Conservation (phyloP, 805 yeast species). For the Cyberlindnera mrakii region DNA sequence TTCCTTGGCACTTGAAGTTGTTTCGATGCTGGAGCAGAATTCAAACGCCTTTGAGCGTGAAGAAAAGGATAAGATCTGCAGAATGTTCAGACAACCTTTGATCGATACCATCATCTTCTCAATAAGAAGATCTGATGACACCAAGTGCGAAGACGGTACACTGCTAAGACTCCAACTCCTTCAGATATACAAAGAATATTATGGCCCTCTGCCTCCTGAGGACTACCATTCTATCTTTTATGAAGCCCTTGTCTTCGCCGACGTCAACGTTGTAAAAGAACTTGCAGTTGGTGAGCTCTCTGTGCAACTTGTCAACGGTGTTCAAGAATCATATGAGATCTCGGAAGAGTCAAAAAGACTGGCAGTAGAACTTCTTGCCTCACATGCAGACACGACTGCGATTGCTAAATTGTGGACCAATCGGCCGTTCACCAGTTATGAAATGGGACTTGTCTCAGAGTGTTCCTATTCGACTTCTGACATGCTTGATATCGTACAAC, state of each 20-base stretch:
- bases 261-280: neutral
- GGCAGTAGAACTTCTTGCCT: constrained; percentile 1
- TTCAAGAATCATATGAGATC: neutral
- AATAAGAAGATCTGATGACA: constrained; percentile 1
- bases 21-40: neutral
- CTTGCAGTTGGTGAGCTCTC: neutral
- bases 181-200: neutral
- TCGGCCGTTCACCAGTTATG: constrained; percentile 1
- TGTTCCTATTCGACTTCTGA: neutral
- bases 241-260: constrained; percentile 1
- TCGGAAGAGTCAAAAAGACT: neutral
- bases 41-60: neutral
- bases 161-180: neutral
- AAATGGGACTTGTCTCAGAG: neutral
- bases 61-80: neutral
- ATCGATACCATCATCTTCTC: constrained; percentile 3
- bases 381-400: neutral
- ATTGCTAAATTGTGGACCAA: constrained; percentile 1
- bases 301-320: neutral
- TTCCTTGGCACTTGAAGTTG: neutral
- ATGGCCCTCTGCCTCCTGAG: constrained; percentile 3
- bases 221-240: constrained; percentile 9
- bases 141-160: neutral
- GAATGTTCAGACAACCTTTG: constrained; percentile 6
- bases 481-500: neutral